phyloP scores from a whole-genome alignment of 116 monocot genomes.

The Dioscorea cayenensis region DNA sequence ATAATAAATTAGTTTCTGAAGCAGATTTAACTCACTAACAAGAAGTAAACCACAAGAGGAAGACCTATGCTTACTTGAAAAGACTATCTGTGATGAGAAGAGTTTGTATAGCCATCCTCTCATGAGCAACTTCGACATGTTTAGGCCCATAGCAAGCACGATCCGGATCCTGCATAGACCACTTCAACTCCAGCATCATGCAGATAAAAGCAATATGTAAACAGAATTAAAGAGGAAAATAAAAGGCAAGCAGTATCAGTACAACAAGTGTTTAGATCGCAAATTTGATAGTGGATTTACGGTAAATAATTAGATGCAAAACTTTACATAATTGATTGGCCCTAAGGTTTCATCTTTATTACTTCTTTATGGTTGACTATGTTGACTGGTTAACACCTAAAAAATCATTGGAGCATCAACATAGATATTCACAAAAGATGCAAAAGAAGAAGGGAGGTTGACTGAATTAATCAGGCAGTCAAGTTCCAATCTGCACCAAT shows the following conservation, averaged over 20 bases:
- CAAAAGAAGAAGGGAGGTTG: neutral
- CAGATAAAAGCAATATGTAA: neutral
- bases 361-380: neutral
- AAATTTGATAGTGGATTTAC: no score
- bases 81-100: slow-evolving; percentile 87
- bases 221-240: neutral
- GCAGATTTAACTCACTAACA: neutral
- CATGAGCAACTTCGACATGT: slow-evolving; percentile 96
- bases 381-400: neutral
- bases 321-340: no score
- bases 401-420: neutral
- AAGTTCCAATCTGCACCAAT: no score
- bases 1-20: no score
- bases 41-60: neutral
- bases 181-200: neutral
- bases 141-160: slow-evolving; percentile 98
- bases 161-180: slow-evolving; percentile 53
- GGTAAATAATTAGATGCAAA: no score
- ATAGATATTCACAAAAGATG: neutral
- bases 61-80: slow-evolving; percentile 44
- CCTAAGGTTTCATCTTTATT: no score
- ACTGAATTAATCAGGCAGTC: no score
- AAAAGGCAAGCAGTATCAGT: neutral
- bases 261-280: no score
- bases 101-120: slow-evolving; percentile 76